Conservation (phyloP, 1,139 yeast genomes). For the Geotrichum reessii region DNA sequence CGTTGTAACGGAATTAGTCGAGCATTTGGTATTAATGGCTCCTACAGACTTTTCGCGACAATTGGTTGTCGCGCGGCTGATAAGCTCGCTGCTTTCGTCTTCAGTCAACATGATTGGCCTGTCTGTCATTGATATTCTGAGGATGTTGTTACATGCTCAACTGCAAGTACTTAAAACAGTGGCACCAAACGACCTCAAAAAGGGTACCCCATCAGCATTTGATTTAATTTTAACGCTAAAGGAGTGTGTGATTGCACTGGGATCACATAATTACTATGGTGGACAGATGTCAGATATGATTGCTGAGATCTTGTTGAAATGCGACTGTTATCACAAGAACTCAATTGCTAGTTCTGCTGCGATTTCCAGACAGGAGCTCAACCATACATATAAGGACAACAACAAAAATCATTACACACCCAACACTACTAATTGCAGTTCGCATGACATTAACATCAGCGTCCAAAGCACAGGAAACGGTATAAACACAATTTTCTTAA, state of each 20-base stretch:
- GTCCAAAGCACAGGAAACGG: background rate
- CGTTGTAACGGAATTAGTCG: slow-evolving; percentile 47
- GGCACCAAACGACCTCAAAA: slow-evolving; percentile 1
- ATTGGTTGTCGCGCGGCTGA: slow-evolving; percentile 46
- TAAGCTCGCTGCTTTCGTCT: slow-evolving; percentile 66
- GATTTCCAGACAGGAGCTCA: background rate
- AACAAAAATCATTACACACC: background rate
- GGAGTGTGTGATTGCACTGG: slow-evolving; percentile 53
- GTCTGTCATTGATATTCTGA: slow-evolving; percentile 79
- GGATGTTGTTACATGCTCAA: slow-evolving; percentile 55
- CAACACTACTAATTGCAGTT: background rate
- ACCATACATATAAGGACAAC: background rate
- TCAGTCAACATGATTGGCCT: slow-evolving; percentile 83
- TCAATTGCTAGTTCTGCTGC: background rate
- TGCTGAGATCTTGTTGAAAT: slow-evolving; percentile 39
- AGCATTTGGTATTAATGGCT: slow-evolving; percentile 28
- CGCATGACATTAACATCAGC: background rate
- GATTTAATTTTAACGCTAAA: slow-evolving; percentile 29
- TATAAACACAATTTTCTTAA: slow-evolving; percentile 1
- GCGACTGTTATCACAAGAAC: background rate
- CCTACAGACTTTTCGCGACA: slow-evolving; percentile 39
- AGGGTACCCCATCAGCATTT: slow-evolving; percentile 12
- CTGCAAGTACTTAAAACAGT: slow-evolving; percentile 34
- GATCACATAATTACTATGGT: slow-evolving; percentile 68
- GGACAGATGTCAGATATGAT: slow-evolving; percentile 79